Base-by-base conservation (phyloP, 495 filamentous ascomycete species). In the Gamarada debralockiae region DNA sequence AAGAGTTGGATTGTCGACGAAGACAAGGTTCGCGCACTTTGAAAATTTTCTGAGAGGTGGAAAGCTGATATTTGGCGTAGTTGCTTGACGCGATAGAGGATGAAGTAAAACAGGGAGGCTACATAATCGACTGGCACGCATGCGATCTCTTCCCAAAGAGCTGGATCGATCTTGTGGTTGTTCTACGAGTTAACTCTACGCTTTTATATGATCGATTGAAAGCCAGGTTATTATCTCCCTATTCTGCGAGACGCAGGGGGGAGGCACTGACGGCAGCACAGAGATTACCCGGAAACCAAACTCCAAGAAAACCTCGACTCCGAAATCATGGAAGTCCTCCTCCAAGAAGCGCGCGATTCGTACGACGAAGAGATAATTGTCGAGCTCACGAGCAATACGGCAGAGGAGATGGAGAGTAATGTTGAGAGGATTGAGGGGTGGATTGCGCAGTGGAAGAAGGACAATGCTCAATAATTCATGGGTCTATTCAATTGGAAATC, bases 101-200 rank as follows among this genome's bases (percentile, higher is more conserved):
- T 43, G 83, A 90, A 50, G 77, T 88, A 47, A 79, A 84, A 56
- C 67, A 79, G 22, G 95, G 95, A 53, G 95, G 95, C 14, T 87
- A 82, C 65, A 81, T 99, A 63, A 88, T 99, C 58, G 95, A 99
- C 70, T 99, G 92, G 93, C 93, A 99, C 68, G 92, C 90, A 0
- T 97, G 92, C 70, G 95, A 99, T 63, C 71, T 97, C 25, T 97
- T 99, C 65, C 92, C 95, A 20, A 82, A 86, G 65, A 84, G 85
- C 63, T 95, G 90, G 89, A 86, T 97, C 60, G 95, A 99, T 64
- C 80, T 99, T 1, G 92, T 97, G 1, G 87, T 97, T 3, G 95
- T 97, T 54, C 67, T 99, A 50, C 77, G 95, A 13, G 89, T 85
- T 48, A 82, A 90, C 47, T 84, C 86, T 22, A 84, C 78, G 25